Percentiles rank a stretch among this genome's conserved stretches.
These are phyloP conservation scores for Penicillium crystallinum DNA, from an alignment of 495 filamentous ascomycete species.

Conservation along the genomic window DNA sequence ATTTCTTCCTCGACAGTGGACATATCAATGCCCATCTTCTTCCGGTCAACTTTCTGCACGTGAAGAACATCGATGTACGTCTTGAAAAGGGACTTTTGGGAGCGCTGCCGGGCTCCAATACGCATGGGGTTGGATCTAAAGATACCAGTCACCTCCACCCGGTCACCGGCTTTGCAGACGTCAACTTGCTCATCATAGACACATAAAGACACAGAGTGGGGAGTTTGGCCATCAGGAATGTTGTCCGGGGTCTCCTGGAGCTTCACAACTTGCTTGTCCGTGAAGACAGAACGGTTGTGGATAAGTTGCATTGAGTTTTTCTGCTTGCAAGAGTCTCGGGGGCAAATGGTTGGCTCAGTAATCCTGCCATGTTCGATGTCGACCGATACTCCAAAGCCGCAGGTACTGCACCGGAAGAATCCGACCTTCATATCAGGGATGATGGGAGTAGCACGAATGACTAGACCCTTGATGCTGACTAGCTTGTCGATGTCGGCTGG, in stretches of 20 bases:
- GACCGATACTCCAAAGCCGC: conserved; percentile 83
- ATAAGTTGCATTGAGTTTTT: conserved; percentile 97
- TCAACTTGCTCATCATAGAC: conserved; percentile 97
- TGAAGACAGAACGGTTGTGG: conserved; percentile 91
- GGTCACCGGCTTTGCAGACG: conserved; percentile 94
- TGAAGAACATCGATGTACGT: conserved; percentile 95
- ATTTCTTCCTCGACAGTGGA: conserved; percentile 86
- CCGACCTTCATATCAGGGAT: conserved; percentile 98
- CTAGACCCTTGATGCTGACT: conserved; percentile 90
- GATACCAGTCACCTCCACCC: conserved; percentile 93
- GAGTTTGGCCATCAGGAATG: conserved; percentile 88
- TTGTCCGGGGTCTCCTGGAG: conserved; percentile 95
- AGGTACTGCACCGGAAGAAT: conserved; percentile 92
- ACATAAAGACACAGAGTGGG: conserved; percentile 96
- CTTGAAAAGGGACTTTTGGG: conserved; percentile 92
- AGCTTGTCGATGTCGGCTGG: conserved; percentile 95
- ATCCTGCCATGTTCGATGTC: conserved; percentile 95
- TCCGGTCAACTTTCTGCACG: conserved; percentile 93
- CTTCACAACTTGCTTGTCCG: conserved; percentile 98
- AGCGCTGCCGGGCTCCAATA: conserved; percentile 88
- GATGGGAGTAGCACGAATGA: conserved; percentile 91
- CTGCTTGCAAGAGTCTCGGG: conserved; percentile 73
- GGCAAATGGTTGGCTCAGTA: conserved; percentile 86
- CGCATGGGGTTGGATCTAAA: conserved; percentile 93
- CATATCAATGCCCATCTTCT: conserved; percentile 83